A percentile compares a stretch with the other conserved stretches of the same genome.
Conservation (phyloP, 2,329 filamentous ascomycete genomes). For the Basipetospora chlamydospora region DNA sequence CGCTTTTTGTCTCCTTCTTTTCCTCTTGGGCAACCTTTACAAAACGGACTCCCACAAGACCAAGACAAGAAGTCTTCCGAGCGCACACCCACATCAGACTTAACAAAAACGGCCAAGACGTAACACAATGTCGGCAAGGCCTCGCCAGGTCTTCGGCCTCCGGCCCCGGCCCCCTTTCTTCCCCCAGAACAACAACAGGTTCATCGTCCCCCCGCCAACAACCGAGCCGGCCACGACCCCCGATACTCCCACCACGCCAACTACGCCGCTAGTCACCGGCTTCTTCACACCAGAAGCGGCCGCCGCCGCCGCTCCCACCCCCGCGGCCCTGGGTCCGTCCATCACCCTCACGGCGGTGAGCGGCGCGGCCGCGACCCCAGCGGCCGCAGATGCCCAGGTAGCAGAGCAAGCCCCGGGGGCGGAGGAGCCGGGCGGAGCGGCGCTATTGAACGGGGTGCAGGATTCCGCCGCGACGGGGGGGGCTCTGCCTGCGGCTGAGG, state of each 20-base stretch:
- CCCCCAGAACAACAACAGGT: not conserved
- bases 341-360: not conserved
- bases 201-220: not conserved
- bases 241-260: too few species aligned
- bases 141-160: not conserved
- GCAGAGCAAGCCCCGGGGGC: not conserved
- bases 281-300: constrained; percentile 1
- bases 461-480: too few species aligned
- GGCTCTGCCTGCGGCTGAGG: too few species aligned
- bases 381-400: not conserved
- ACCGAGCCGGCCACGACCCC: not conserved
- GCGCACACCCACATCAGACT: too few species aligned
- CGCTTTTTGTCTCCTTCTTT: not conserved
- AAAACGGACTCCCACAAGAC: too few species aligned
- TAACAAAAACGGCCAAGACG: too few species aligned
- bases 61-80: too few species aligned
- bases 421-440: not conserved
- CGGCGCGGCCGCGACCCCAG: not conserved
- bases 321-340: not conserved
- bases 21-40: not conserved
- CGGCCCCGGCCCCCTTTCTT: too few species aligned
- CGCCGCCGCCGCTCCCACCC: not conserved
- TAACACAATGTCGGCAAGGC: not conserved
- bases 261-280: too few species aligned
- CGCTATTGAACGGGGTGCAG: not conserved